A percentile compares a stretch with the other conserved stretches of the same genome.
These are phyloP conservation scores for Mycena rebaudengoi DNA, from an alignment of 768 basidiomycete species.

Conservation along the genomic window DNA sequence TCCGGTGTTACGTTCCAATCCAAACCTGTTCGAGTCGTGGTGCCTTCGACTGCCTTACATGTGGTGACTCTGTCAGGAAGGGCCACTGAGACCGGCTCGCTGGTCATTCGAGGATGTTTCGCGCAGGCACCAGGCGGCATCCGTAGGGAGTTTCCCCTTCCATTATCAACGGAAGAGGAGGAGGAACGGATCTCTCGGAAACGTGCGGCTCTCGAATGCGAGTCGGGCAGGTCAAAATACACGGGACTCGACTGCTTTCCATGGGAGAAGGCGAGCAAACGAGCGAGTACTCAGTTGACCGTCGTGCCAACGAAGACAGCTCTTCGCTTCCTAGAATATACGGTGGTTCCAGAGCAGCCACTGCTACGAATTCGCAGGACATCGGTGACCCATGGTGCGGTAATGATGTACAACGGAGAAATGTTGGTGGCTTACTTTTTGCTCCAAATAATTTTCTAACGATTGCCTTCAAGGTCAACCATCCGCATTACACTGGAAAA, in stretches of 20 bases:
- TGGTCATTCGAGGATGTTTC: conserved; percentile 80
- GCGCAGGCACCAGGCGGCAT: conserved; percentile 80
- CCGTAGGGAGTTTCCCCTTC: conserved; percentile 77
- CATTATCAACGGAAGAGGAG: conserved; percentile 76
- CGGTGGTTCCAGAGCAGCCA: conserved; percentile 89
- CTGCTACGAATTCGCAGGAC: conserved; percentile 85
- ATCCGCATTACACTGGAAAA: conserved; percentile 93
- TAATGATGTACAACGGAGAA: conserved; percentile 97
- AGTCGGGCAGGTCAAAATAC: conserved; percentile 76
- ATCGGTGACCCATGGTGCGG: conserved; percentile 90
- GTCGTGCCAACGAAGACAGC: conserved; percentile 30
- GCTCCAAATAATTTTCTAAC: conserved; percentile 6
- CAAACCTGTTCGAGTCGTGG: conserved; percentile 64
- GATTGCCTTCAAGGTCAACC: conserved; percentile 63
- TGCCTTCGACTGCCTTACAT: conserved; percentile 82
- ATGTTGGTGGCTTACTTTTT: conserved; percentile 58
- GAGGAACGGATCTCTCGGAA: conserved; percentile 65
- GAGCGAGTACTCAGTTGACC: conserved; percentile 33
- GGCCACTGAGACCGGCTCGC: conserved; percentile 68
- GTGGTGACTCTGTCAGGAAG: conserved; percentile 75
- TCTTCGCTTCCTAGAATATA: conserved; percentile 76
- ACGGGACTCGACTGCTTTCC: conserved; percentile 76
- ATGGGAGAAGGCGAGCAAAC: conserved; percentile 62
- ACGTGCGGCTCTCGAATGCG: conserved; percentile 69
- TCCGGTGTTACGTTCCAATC: conserved; percentile 81